These are phyloP conservation scores for Buxus sempervirens DNA, from an alignment of 164 flowering plant genomes.

Conservation along the genomic window DNA sequence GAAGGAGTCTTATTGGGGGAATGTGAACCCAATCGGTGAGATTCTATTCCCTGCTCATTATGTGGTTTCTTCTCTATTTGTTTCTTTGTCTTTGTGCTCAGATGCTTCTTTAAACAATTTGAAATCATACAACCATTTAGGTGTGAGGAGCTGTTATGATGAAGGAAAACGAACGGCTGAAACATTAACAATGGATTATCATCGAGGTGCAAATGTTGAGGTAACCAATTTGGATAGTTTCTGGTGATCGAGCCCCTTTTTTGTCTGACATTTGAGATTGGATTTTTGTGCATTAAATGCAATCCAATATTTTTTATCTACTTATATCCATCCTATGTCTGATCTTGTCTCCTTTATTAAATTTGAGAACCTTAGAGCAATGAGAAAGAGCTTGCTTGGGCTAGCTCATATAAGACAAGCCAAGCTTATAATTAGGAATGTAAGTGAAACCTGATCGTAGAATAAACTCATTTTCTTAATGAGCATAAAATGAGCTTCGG, in stretches of 20 bases:
- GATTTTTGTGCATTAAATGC: not conserved
- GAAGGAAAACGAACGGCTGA: slow-evolving; percentile 95
- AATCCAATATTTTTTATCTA: not conserved
- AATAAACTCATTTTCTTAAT: too few species aligned
- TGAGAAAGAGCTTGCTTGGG: too few species aligned
- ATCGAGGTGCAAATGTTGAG: slow-evolving; percentile 86
- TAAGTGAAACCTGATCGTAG: too few species aligned
- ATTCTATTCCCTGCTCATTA: not conserved
- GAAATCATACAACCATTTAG: slow-evolving; percentile 28
- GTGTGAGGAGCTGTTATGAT: slow-evolving; percentile 93
- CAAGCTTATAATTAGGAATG: too few species aligned
- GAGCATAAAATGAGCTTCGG: too few species aligned
- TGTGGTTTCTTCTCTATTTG: not conserved
- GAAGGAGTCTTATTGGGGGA: slow-evolving; percentile 93
- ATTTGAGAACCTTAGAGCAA: too few species aligned
- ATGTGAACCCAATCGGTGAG: slow-evolving; percentile 93
- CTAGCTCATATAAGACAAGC: too few species aligned
- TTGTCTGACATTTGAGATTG: not conserved
- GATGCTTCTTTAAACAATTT: slow-evolving; percentile 4
- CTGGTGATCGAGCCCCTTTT: not conserved
- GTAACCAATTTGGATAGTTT: slow-evolving; percentile 26
- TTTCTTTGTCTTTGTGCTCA: not conserved
- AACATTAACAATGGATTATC: slow-evolving; percentile 90
- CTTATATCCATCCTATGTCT: not conserved
- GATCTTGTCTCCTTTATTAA: too few species aligned